Evolutionary conservation across 2,329 filamentous ascomycete species (phyloP), one percentile per base, ranked within the genome.

Genomic region (Trichoderma simmonsii): DNA sequence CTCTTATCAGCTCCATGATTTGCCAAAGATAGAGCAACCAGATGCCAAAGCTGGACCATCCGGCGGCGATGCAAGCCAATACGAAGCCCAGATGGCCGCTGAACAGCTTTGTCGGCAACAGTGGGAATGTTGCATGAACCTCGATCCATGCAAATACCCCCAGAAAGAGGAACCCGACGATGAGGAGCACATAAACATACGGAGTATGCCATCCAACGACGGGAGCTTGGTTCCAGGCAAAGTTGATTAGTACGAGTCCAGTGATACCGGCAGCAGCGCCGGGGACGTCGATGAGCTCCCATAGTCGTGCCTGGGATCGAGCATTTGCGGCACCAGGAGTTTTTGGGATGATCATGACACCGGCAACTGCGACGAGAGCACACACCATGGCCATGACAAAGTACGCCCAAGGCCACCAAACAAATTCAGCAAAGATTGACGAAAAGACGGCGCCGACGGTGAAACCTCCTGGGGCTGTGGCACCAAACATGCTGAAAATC

Each of bases 171-270:
- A 86, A 73, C 0, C 89, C 89, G 18, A 89, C 71, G 71, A 90
- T 85, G 4, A 92, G 79, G 2, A 86, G 78, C 1, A 86, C 78
- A 75, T 86, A 87, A 32, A 88, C 82, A 74, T 89, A 88, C 0
- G 86, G 81, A 6, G 83, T 80, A 8, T 80, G 72, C 89, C 89
- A 91, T 1, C 87, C 87, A 2, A 84, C 86, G 0, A 86, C 80
- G 1, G 87, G 85, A 0, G 85, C 88, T 77, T 91, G 88, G 74
- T 90, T 91, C 87, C 87, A 90, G 1, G 88, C 86, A 74, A 91
- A 87, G 76, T 90, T 90, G 78, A 91, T 83, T 11, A 91, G 79
- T 0, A 89, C 82, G 26, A 91, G 81, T 0, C 83, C 86, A 0
- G 81, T 80, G 26, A 90, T 82, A 1, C 88, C 88, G 1, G 78